Evolutionary conservation across 1,284 basidiomycete species (phyloP).

Genomic region (Ganoderma sinense): DNA sequence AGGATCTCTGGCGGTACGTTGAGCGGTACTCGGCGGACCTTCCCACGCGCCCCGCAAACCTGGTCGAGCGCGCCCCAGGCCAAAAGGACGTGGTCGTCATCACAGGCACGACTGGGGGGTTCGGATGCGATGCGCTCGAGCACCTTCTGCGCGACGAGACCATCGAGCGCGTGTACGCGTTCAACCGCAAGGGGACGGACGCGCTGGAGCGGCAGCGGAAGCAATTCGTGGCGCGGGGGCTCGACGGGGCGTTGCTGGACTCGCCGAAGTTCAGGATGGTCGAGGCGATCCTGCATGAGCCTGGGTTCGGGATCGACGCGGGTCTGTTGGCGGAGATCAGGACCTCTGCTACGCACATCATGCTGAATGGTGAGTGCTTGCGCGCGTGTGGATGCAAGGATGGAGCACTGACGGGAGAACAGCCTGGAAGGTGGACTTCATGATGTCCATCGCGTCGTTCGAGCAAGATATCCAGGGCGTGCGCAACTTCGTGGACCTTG

Average conservation of each 20-base stretch:
- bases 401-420: neutral
- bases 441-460: conserved; percentile 35
- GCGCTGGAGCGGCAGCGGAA: conserved; percentile 37
- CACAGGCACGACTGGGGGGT: conserved; percentile 38
- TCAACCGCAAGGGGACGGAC: conserved; percentile 28
- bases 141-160: conserved; percentile 28
- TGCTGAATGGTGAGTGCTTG: conserved; percentile 41
- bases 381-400: neutral
- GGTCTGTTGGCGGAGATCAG: conserved; percentile 35
- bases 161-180: conserved; percentile 33
- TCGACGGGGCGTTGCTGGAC: conserved; percentile 38
- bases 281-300: conserved; percentile 42
- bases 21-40: conserved; percentile 29
- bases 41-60: conserved; percentile 18
- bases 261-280: conserved; percentile 43
- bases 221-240: conserved; percentile 37
- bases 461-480: conserved; percentile 31
- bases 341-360: conserved; percentile 35
- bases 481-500: conserved; percentile 35
- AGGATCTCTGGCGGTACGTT: conserved; percentile 20
- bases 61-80: conserved; percentile 2
- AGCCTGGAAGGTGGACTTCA: conserved; percentile 50
- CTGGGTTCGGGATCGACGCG: conserved; percentile 39
- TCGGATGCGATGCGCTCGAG: conserved; percentile 36
- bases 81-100: conserved; percentile 34